phyloP scores from a whole-genome alignment of 2,329 filamentous ascomycete species.

The Fusarium neocosmosporiellum region DNA sequence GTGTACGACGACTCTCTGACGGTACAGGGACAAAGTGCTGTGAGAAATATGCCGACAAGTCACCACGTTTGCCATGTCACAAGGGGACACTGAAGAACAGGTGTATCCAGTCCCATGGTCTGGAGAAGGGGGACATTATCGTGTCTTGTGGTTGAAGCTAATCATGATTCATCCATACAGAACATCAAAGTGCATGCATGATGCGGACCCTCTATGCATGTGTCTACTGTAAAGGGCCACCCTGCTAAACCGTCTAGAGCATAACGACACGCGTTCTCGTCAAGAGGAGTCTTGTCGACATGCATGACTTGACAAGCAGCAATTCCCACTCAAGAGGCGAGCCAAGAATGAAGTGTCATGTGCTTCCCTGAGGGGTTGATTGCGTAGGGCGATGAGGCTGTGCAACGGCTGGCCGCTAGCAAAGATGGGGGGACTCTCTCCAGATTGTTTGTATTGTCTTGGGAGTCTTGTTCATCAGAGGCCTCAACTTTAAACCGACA shows the following conservation, averaged over 20 bases:
- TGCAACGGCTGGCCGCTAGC: conserved; percentile 35
- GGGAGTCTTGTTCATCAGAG: neutral
- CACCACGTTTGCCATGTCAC: neutral
- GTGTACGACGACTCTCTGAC: neutral
- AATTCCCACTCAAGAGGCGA: neutral
- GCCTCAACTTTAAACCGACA: neutral
- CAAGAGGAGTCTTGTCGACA: neutral
- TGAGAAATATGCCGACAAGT: neutral
- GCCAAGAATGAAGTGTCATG: conserved; percentile 35
- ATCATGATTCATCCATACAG: neutral
- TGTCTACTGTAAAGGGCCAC: neutral
- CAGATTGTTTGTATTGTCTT: neutral
- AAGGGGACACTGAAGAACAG: neutral
- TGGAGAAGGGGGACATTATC: neutral
- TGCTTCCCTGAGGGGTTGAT: conserved; percentile 39
- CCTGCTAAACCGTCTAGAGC: neutral
- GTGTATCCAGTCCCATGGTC: neutral
- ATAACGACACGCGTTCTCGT: conserved; percentile 6
- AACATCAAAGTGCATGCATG: conserved; percentile 11
- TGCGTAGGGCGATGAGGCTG: conserved; percentile 45
- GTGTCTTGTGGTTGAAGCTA: neutral
- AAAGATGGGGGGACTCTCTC: neutral
- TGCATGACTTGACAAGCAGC: neutral
- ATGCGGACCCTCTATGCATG: neutral
- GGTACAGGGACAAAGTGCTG: neutral